Evolutionary conservation across 2,329 filamentous ascomycete genomes (phyloP).

Genomic region (Fusarium udum): DNA sequence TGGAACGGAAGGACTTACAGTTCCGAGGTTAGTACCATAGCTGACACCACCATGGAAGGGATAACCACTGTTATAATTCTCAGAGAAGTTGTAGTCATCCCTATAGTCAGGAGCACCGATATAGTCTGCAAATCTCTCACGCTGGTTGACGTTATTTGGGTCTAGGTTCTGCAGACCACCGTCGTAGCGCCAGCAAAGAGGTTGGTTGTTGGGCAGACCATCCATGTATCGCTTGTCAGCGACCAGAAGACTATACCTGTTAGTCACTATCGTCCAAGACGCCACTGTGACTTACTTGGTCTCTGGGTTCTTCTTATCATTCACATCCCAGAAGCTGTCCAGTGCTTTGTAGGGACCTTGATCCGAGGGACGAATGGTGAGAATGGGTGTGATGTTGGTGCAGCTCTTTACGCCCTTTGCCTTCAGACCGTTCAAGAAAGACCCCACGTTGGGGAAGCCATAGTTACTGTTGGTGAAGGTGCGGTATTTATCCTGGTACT

Average conservation of each 20-base stretch:
- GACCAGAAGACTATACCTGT: not conserved
- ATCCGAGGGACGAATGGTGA: not conserved
- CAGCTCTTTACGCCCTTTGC: not conserved
- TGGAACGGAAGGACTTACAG: not conserved
- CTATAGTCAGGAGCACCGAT: not conserved
- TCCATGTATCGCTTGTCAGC: not conserved
- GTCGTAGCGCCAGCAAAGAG: not conserved
- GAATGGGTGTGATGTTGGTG: not conserved
- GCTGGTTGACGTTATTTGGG: not conserved
- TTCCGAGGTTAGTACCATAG: not conserved
- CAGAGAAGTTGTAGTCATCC: not conserved
- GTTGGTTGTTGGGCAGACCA: not conserved
- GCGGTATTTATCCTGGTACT: not conserved
- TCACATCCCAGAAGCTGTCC: not conserved
- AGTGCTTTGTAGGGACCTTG: not conserved
- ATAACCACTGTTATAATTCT: not conserved
- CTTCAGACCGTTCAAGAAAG: not conserved
- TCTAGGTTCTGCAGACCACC: not conserved
- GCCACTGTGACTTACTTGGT: fast-evolving
- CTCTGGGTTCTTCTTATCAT: not conserved
- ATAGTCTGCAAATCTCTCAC: not conserved
- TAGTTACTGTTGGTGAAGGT: not conserved
- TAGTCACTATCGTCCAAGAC: fast-evolving
- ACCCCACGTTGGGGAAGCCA: not conserved
- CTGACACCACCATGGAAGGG: not conserved